These are phyloP conservation scores for Phytophthora niederhauseri DNA, from an alignment of 352 stramenopile species.

Conservation along the genomic window DNA sequence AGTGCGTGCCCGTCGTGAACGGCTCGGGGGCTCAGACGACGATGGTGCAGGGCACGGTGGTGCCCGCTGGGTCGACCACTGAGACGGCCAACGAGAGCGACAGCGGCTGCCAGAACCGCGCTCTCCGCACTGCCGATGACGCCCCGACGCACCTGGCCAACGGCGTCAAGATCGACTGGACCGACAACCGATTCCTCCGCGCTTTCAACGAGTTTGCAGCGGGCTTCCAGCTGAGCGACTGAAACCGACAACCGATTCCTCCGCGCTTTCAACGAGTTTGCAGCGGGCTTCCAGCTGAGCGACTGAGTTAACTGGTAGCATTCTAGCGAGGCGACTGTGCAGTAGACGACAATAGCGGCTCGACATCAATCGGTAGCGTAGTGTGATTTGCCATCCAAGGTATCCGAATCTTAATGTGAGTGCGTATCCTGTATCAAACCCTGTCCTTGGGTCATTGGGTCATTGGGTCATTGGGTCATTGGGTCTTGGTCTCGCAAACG, in stretches of 20 bases:
- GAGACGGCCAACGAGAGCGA: conserved; percentile 16
- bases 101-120: conserved; percentile 30
- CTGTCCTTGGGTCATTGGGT: too few species aligned
- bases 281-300: conserved; percentile 19
- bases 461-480: too few species aligned
- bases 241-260: conserved; percentile 40
- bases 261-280: conserved; percentile 40
- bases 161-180: conserved; percentile 34
- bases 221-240: conserved; percentile 16
- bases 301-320: neutral
- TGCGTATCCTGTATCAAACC: too few species aligned
- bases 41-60: conserved; percentile 23
- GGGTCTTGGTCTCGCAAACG: too few species aligned
- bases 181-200: conserved; percentile 39
- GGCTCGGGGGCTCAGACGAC: conserved; percentile 19
- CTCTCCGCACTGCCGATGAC: conserved; percentile 27
- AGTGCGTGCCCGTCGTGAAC: conserved; percentile 42
- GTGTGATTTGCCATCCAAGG: neutral
- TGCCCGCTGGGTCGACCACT: conserved; percentile 14
- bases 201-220: conserved; percentile 39
- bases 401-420: too few species aligned
- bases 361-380: neutral
- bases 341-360: neutral
- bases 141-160: conserved; percentile 29
- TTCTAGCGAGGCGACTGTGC: neutral